A percentile compares a stretch with the other conserved stretches of the same genome.
Evolutionary conservation across 768 basidiomycete genomes (phyloP).

Genomic region (Suillus paluster): DNA sequence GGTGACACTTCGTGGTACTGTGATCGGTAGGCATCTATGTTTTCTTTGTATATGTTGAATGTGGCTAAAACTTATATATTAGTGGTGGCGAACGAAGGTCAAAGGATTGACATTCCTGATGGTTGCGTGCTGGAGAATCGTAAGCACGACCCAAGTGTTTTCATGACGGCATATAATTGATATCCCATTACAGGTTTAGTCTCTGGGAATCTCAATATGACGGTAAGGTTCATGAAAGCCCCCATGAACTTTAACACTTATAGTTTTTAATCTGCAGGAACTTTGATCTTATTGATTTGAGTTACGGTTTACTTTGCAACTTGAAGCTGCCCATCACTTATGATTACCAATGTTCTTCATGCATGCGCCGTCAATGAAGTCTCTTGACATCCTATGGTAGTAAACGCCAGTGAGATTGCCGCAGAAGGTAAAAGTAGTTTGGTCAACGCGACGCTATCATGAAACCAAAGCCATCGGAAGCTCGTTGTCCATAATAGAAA

Average conservation of each 20-base stretch:
- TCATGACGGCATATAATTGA: background rate
- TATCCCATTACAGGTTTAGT: slow-evolving; percentile 54
- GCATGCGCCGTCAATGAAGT: background rate
- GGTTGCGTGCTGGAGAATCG: slow-evolving; percentile 79
- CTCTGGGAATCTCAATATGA: slow-evolving; percentile 87
- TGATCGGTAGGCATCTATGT: slow-evolving; percentile 59
- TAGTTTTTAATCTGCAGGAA: slow-evolving; percentile 11
- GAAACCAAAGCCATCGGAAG: background rate
- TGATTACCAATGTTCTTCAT: background rate
- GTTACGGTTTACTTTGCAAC: background rate
- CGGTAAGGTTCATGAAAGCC: slow-evolving; percentile 36
- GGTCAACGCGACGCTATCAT: background rate
- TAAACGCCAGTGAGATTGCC: background rate
- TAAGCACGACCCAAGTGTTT: slow-evolving; percentile 17
- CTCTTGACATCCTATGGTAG: background rate
- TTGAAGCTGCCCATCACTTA: background rate
- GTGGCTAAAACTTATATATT: background rate
- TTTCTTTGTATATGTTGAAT: background rate
- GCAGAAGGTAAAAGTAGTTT: background rate
- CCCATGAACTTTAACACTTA: background rate
- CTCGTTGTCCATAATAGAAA: background rate
- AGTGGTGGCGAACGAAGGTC: slow-evolving; percentile 82
- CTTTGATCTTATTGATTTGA: slow-evolving; percentile 1
- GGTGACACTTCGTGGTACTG: slow-evolving; percentile 86
- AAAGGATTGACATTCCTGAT: slow-evolving; percentile 83